A percentile compares a stretch with the other conserved stretches of the same genome.
Conservation (phyloP, 371 early-diverging fungal species). For the Entomophthora muscae region DNA sequence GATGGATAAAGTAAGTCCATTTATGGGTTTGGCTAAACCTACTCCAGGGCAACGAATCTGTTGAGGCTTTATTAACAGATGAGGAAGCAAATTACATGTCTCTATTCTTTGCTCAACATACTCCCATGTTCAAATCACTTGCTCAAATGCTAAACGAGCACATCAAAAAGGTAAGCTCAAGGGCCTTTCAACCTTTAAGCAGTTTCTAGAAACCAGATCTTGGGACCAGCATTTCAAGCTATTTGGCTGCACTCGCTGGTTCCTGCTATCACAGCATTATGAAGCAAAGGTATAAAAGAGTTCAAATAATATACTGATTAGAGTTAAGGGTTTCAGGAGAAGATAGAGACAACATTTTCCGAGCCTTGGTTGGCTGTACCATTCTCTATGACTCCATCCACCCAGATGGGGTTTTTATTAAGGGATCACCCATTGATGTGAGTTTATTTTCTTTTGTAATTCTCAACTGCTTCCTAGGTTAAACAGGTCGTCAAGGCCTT, state of each 20-base stretch:
- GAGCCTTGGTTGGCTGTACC: conserved; percentile 73
- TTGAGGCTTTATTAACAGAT: conserved; percentile 23
- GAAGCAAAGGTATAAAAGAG: conserved; percentile 26
- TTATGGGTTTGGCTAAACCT: neutral
- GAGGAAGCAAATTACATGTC: conserved; percentile 83
- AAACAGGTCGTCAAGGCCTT: conserved; percentile 52
- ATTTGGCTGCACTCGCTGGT: conserved; percentile 42
- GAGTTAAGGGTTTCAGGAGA: conserved; percentile 28
- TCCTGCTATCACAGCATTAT: conserved; percentile 44
- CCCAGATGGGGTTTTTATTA: conserved; percentile 56
- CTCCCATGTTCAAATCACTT: conserved; percentile 74
- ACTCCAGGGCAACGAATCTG: neutral
- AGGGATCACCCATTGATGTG: conserved; percentile 60
- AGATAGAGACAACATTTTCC: conserved; percentile 39
- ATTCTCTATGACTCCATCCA: conserved; percentile 80
- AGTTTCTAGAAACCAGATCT: conserved; percentile 15
- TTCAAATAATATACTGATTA: conserved; percentile 13
- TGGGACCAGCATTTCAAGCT: conserved; percentile 30
- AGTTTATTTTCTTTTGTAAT: conserved; percentile 14
- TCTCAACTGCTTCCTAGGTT: conserved; percentile 17
- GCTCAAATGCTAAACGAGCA: conserved; percentile 50
- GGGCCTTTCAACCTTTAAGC: conserved; percentile 1
- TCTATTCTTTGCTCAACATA: conserved; percentile 85
- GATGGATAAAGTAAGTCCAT: conserved; percentile 21
- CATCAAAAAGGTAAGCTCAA: conserved; percentile 20